Evolutionary conservation across 148 eudicot genomes (phyloP).

Genomic region (Drosera capensis): DNA sequence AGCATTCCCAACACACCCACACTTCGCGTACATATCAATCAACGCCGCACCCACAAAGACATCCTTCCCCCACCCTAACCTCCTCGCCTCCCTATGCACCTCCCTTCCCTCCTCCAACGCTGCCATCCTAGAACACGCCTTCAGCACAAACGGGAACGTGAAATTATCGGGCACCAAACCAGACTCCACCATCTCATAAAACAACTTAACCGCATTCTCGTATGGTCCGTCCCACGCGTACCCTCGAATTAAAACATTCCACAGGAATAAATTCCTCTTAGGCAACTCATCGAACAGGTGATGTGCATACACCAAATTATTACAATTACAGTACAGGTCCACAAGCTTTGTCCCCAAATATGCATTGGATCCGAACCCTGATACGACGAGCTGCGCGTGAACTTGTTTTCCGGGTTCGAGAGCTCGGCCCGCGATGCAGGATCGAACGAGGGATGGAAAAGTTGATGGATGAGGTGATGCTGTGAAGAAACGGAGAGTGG

Average conservation of each 20-base stretch:
- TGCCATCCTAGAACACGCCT: conserved; percentile 58
- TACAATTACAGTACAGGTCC: conserved; percentile 45
- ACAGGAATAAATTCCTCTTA: conserved; percentile 46
- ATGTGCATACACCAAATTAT: conserved; percentile 34
- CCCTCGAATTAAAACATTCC: conserved; percentile 86
- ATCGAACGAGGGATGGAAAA: conserved; percentile 31
- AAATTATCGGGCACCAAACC: conserved; percentile 65
- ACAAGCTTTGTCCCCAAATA: conserved; percentile 55
- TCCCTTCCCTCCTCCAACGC: conserved; percentile 44
- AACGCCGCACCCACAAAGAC: conserved; percentile 69
- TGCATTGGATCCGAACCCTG: conserved; percentile 30
- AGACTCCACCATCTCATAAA: conserved; percentile 32
- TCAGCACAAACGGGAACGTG: conserved; percentile 74
- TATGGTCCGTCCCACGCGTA: conserved; percentile 86
- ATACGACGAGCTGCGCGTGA: conserved; percentile 42
- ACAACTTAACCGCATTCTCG: conserved; percentile 37
- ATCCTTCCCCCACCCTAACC: conserved; percentile 59
- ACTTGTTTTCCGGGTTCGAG: conserved; percentile 67
- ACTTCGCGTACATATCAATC: conserved; percentile 80
- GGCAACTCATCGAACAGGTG: conserved; percentile 63
- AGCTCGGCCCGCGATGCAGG: conserved; percentile 38
- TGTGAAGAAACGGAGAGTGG: conserved; percentile 1
- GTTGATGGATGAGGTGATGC: conserved; percentile 16
- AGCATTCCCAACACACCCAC: conserved; percentile 43
- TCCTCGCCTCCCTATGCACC: conserved; percentile 40